Evolutionary conservation across 306 rosid species (phyloP).

Genomic region (Mimosa pudica): DNA sequence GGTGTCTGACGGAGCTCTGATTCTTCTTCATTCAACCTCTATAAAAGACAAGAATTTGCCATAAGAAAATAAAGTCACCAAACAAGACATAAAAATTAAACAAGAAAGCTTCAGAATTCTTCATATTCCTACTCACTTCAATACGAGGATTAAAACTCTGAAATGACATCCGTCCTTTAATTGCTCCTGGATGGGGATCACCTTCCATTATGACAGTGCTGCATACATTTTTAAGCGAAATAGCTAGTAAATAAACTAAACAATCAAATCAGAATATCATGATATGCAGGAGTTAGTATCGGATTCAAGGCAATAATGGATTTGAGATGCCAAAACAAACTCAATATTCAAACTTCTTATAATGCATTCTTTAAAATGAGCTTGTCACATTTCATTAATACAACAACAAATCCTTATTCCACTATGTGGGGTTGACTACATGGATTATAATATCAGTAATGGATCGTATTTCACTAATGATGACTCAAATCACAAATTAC

Average conservation of each 20-base stretch:
- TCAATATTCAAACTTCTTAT: not conserved
- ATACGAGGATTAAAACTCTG: conserved; percentile 79
- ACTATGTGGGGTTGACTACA: too few relatives aligned
- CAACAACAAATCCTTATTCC: too few relatives aligned
- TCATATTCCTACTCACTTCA: conserved; percentile 77
- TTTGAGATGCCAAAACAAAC: not conserved
- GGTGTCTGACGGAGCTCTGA: conserved; percentile 49
- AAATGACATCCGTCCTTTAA: conserved; percentile 86
- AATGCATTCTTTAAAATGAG: not conserved
- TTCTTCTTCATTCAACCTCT: conserved; percentile 82
- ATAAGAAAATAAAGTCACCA: conserved; percentile 26
- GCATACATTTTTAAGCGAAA: conserved; percentile 29
- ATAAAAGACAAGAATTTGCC: conserved; percentile 41
- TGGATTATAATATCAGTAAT: too few relatives aligned
- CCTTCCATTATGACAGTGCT: conserved; percentile 88
- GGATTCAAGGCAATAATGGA: conserved; percentile 21
- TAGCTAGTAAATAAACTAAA: not conserved
- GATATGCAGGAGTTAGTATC: conserved; percentile 16
- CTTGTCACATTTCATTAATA: not conserved
- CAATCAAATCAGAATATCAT: conserved; percentile 11
- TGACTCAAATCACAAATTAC: not conserved
- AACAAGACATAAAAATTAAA: conserved; percentile 13
- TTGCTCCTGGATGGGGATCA: conserved; percentile 86
- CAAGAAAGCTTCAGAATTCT: conserved; percentile 22
- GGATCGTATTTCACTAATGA: not conserved